Base-by-base conservation (phyloP, 2,329 filamentous ascomycete species). In the Aspergillus sp. region DNA sequence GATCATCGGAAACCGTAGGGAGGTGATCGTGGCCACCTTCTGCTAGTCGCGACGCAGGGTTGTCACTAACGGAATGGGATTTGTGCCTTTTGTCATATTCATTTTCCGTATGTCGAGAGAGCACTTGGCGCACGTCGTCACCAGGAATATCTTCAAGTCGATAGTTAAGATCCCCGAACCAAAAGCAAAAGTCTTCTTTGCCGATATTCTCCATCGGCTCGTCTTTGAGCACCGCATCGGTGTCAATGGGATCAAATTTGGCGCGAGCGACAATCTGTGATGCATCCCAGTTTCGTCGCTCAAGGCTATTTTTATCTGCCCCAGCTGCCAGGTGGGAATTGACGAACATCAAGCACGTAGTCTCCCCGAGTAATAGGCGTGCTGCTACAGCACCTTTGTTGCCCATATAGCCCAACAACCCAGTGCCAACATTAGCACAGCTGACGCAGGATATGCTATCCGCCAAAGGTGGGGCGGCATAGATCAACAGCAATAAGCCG, bases 131-230 rank as follows among this genome's bases (percentile, higher is more conserved):
- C 44, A 99, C 94, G 68, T 99, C 94, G 34, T 94, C 88, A 1
- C 91, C 92, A 0, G 93, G 89, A 45, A 97, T 82, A 42, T 88
- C 89, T 47, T 95, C 90, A 0, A 99, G 80, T 29, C 94, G 85
- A 67, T 97, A 99, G 69, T 99, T 99, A 40, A 99, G 79, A 70
- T 99, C 94, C 5, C 94, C 94, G 65, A 96, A 89, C 91, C 93
- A 97, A 65, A 99, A 97, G 0, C 87, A 85, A 73, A 97, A 91
- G 66, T 99, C 94, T 59, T 96, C 93, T 36, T 95, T 89, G 1
- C 90, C 92, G 58, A 99, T 87, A 32, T 78, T 82, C 47, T 88
- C 85, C 20, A 54, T 58, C 13, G 61, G 53, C 0, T 80, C 76
- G 19, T 87, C 83, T n/a, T 86, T 84, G 34, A 72, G 69, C 2